Evolutionary conservation across 352 stramenopile genomes (phyloP), one percentile per base, ranked within the genome.

Genomic region (Globisporangium perplexum): DNA sequence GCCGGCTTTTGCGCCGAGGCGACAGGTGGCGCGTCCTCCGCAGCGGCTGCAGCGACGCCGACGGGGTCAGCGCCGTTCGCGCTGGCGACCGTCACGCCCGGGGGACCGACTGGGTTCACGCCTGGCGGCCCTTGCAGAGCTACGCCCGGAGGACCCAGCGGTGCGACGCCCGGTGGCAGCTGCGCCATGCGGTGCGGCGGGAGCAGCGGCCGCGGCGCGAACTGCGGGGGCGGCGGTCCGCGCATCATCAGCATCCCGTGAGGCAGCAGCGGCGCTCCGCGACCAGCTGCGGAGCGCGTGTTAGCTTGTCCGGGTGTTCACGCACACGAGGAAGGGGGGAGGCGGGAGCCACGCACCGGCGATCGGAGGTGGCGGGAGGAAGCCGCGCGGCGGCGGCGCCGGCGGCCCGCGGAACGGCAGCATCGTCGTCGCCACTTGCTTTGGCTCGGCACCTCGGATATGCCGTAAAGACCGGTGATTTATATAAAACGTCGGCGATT

Each of bases 331-430:
- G 15, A 17, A 15, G 6, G 20, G 15, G 7, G 1, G 35, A n/a
- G 20, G 7, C n/a, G n/a, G 1, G 35, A n/a, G 20, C 2, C n/a
- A 7, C 55, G 55, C 30, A 62, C 55, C 57, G 8, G 22, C 43
- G 38, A 51, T 47, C 23, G 50, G 50, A 22, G 57, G 57, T 30
- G 23, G 36, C 24, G 51, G 50, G 4, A 35, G 45, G 47, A 64
- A 64, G 10, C 50, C 57, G 4, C 57, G 57, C 45, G 57, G 57
- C 12, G 57, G 56, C 20, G 56, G 57, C 12, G 57, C 49, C 20
- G 56, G 57, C 20, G 50, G 57, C 0, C 50, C 51, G n/a, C 50
- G 50, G 51, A 64, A 64, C n/a, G 57, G 57, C 45, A 51, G 51
- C 57, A 64, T 64, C 8, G 39, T n/a, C n/a, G n/a, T n/a, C n/a